Base-by-base conservation (phyloP, 2,329 filamentous ascomycete species). In the Chlorencoelia australis region DNA sequence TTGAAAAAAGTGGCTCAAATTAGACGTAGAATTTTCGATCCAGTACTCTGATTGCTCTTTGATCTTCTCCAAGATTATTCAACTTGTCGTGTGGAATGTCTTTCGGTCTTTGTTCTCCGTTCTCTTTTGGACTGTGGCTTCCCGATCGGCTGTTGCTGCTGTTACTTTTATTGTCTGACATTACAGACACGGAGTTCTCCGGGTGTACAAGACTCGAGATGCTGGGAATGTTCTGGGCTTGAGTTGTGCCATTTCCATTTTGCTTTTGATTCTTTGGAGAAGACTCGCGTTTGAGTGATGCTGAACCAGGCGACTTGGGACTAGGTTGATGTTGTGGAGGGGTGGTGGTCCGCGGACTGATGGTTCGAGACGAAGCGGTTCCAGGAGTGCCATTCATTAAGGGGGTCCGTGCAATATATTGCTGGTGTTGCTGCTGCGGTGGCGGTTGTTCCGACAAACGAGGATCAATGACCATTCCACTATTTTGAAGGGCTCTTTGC, bases 31-130 rank as follows among this genome's bases (percentile, higher is more conserved):
- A 73, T 48, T 71, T 72, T 45, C 68, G 64, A 56, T 85, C 75
- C 33, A 85, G 61, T 53, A 82, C 75, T 44, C 75, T 68, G 30
- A 84, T 57, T 2, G 77, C 78, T 46, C 77, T 66, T 42, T 69
- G 69, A 46, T 84, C 80, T 54, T 83, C 79, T 13, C 72, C 74
- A 27, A 48, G 37, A 13, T 73, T 73, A 4, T 66, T 69, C 17
- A 73, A 58, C 45, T 73, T 73, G 41, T 72, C 67, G 33, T 64
- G 69, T 6, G 69, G 69, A 33, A 74, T 73, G 49, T 73, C 70
- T 37, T 67, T 65, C 6, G 69, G 64, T 20, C 63, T 64, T n/a
- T 42, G 28, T 3, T 41, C 35, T 17, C 29, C 35, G 14, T 44
- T 45, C 16, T 36, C 43, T 22, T 44, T 54, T 15, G 51, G 50